These are phyloP conservation scores for Leishmania tarentolae DNA, from an alignment of 208 protist genomes.

Conservation along the genomic window DNA sequence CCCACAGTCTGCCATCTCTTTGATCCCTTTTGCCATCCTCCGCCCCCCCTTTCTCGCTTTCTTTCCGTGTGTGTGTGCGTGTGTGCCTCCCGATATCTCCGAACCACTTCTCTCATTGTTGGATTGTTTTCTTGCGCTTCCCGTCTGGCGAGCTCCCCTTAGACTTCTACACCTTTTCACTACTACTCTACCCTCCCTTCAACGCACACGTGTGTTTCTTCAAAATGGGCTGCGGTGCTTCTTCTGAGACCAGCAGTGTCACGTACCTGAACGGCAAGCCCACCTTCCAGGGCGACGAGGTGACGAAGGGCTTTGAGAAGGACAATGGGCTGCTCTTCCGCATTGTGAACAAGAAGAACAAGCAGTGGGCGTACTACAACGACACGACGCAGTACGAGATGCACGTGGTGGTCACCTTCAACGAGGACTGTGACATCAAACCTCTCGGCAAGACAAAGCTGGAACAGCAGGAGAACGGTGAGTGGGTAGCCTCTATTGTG, in stretches of 20 bases:
- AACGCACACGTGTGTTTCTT: background rate
- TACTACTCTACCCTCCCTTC: background rate
- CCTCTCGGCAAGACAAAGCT: conserved; percentile 74
- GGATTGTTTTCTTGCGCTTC: background rate
- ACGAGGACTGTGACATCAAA: conserved; percentile 74
- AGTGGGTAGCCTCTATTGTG: conserved; percentile 59
- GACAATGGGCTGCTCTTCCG: conserved; percentile 87
- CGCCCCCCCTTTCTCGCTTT: background rate
- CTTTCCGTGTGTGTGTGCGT: background rate
- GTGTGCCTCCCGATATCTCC: background rate
- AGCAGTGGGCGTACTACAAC: conserved; percentile 91
- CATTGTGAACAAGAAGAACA: conserved; percentile 78
- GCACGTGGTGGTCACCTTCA: conserved; percentile 78
- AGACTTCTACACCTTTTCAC: background rate
- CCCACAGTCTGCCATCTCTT: conserved; percentile 6
- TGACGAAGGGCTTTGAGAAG: conserved; percentile 73
- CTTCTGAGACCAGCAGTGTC: conserved; percentile 38
- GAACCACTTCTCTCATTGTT: background rate
- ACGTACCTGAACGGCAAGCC: conserved; percentile 73
- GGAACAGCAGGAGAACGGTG: conserved; percentile 55
- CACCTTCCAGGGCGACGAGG: conserved; percentile 69
- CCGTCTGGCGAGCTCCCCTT: background rate
- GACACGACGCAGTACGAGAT: conserved; percentile 86
- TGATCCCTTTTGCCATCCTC: background rate
- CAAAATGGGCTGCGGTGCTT: conserved; percentile 82